Percentiles rank a stretch among this genome's conserved stretches.
phyloP scores from a whole-genome alignment of 2,329 filamentous ascomycete genomes.

The Colletotrichum tropicicola region DNA sequence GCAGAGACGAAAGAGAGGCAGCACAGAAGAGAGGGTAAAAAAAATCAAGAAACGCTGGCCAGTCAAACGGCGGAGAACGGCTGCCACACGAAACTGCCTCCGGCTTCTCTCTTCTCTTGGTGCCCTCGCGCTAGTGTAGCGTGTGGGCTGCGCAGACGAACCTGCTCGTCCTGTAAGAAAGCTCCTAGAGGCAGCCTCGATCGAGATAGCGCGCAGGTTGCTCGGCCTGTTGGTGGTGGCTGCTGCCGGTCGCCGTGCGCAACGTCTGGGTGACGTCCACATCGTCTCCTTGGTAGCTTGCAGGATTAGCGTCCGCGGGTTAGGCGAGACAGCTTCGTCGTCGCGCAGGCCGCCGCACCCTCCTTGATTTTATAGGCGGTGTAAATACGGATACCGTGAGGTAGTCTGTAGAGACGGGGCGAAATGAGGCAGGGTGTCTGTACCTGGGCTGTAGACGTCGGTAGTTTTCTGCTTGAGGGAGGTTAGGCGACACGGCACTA shows the following conservation, averaged over 20 bases:
- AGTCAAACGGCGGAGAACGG: slow-evolving; percentile 15
- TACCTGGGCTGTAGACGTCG: neutral
- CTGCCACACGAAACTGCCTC: slow-evolving; percentile 25
- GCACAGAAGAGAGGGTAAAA: neutral
- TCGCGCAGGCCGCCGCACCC: neutral
- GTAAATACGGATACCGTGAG: too few species aligned
- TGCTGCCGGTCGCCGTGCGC: slow-evolving; percentile 27
- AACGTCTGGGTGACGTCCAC: slow-evolving; percentile 20
- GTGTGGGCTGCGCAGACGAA: too few species aligned
- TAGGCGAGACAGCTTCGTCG: neutral
- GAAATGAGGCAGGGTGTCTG: neutral
- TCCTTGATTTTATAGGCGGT: too few species aligned
- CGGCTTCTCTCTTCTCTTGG: neutral
- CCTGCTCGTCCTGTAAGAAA: neutral
- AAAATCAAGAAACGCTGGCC: slow-evolving; percentile 10
- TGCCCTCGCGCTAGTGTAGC: slow-evolving; percentile 2
- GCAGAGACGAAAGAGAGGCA: neutral
- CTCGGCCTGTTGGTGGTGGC: neutral
- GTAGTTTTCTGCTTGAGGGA: neutral
- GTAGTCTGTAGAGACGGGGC: too few species aligned
- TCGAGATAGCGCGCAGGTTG: slow-evolving; percentile 18
- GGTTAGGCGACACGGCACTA: slow-evolving; percentile 1
- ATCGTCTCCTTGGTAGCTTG: neutral
- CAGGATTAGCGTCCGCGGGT: neutral
- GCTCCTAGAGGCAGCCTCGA: neutral